A percentile compares a stretch with the other conserved stretches of the same genome.
These are phyloP conservation scores for Abelmoschus esculentus DNA, from an alignment of 345 rosid genomes.

Conservation along the genomic window DNA sequence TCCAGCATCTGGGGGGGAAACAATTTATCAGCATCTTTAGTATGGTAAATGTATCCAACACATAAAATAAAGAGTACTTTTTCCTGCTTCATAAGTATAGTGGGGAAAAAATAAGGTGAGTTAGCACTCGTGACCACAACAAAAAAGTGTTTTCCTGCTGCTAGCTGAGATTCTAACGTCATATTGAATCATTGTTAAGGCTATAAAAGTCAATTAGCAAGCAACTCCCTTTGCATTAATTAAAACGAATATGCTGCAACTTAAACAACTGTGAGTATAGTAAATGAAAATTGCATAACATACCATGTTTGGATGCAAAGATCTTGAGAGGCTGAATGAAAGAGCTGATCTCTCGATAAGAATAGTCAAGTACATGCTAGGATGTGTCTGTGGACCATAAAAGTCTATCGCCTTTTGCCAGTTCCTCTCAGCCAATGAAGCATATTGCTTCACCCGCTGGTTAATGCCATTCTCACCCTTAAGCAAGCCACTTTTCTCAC, in stretches of 20 bases:
- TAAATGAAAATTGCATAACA: conserved; percentile 14
- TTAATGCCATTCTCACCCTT: conserved; percentile 41
- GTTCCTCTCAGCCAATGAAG: conserved; percentile 76
- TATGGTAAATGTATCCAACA: not conserved
- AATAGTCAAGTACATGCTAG: conserved; percentile 70
- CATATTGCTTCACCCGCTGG: conserved; percentile 76
- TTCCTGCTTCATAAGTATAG: not conserved
- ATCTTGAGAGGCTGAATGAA: conserved; percentile 42
- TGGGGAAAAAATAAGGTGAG: too few relatives aligned
- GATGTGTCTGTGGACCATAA: conserved; percentile 61
- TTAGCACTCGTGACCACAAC: too few relatives aligned
- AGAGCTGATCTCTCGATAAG: conserved; percentile 68
- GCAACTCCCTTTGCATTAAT: too few relatives aligned
- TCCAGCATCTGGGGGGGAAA: conserved; percentile 59
- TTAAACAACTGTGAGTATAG: not conserved
- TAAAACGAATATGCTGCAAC: too few relatives aligned
- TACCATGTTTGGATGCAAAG: conserved; percentile 51
- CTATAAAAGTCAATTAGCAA: too few relatives aligned
- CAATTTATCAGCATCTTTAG: conserved; percentile 9
- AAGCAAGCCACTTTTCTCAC: conserved; percentile 26
- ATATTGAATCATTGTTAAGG: too few relatives aligned
- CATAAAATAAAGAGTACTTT: not conserved
- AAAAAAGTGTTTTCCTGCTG: too few relatives aligned
- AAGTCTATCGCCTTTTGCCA: conserved; percentile 79
- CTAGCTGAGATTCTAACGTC: too few relatives aligned